Evolutionary conservation across 2,329 filamentous ascomycete genomes (phyloP), one percentile per base, ranked within the genome.

Genomic region (Coniochaeta sp.): DNA sequence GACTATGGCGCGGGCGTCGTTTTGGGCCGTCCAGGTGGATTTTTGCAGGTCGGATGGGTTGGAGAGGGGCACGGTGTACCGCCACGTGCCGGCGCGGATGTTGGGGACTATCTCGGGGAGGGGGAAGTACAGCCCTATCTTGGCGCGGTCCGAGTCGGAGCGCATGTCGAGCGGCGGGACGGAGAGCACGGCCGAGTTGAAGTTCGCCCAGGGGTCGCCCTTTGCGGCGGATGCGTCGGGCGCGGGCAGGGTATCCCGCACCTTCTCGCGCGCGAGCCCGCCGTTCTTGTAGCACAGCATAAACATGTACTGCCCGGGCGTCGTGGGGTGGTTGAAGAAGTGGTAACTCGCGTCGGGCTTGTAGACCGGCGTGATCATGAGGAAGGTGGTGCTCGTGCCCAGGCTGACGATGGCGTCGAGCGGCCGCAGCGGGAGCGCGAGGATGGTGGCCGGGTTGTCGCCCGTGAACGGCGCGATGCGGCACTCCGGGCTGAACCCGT

Each of bases 201-300:
- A 99, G 49, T 70, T 77, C 49, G 82, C 79, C 94, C 94, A 99
- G 10, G 76, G 74, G 52, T 85, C 76, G n/a, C n/a, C n/a, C 4
- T 68, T 58, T 28, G 68, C 67, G 24, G n/a, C n/a, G n/a, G n/a
- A n/a, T 71, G 69, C 22, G 72, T 67, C 35, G 66, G 61, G 38
- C n/a, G 48, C 46, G 13, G 90, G 86, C 50, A 97, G 81, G 0
- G 81, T 77, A 64, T 99, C 90, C 51, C 94, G 87, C 56, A 97
- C 82, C 61, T 88, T 85, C 67, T 99, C 94, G 42, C 94, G 87
- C 2, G 94, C 92, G 1, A 97, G 82, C 2, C 91, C 91, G 59
- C 94, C 94, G 71, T 99, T 99, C 72, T 97, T 97, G 77, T 97
- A 99, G 78, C 94, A 99, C 31, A 99, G 83, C 94, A 99, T 99